Percentiles rank a stretch among this genome's conserved stretches.
Conservation (phyloP, 768 basidiomycete genomes). For the Leccinum pellstonianum region DNA sequence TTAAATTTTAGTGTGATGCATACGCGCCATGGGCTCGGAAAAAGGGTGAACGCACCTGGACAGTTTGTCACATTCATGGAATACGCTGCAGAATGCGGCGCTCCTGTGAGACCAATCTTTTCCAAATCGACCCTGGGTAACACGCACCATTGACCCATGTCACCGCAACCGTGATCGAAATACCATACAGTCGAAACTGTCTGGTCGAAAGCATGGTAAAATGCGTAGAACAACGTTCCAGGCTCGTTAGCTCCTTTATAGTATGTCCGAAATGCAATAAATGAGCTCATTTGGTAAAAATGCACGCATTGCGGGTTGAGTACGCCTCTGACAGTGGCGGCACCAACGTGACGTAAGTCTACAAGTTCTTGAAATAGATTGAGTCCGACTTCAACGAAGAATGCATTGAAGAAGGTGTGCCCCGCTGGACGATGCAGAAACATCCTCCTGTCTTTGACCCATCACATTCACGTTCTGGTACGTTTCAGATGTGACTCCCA, state of each 20-base stretch:
- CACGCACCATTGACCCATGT: neutral
- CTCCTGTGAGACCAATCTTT: neutral
- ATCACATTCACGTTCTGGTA: neutral
- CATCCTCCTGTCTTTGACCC: neutral
- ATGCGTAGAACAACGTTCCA: neutral
- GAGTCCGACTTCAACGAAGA: neutral
- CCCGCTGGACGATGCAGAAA: neutral
- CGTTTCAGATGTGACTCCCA: too few species aligned
- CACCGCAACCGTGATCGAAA: neutral
- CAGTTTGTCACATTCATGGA: conserved; percentile 27
- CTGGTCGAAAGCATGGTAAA: neutral
- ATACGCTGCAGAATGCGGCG: neutral
- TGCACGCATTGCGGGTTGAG: neutral
- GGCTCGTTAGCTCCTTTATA: neutral
- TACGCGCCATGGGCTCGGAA: neutral
- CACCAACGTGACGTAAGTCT: neutral
- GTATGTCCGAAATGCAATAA: neutral
- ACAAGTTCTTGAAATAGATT: too few species aligned
- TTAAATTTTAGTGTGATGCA: neutral
- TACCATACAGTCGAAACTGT: neutral
- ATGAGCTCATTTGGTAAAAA: neutral
- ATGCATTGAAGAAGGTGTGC: neutral
- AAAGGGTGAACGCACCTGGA: conserved; percentile 21
- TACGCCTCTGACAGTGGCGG: neutral
- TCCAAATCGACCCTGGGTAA: neutral